Evolutionary conservation across 106 monocot species (phyloP).

Genomic region (Platanthera guangdongensis): DNA sequence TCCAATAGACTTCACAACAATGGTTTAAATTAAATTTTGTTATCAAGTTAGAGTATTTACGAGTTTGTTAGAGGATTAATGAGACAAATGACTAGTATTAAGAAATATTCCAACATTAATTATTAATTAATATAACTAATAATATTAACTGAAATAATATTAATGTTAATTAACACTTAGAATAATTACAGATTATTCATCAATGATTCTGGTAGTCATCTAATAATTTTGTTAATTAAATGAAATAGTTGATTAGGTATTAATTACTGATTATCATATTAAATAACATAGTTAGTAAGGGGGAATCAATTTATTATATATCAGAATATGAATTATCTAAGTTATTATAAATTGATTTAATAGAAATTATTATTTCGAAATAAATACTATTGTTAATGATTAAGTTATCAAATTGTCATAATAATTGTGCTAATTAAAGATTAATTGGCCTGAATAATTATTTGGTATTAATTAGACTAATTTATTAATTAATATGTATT

Average conservation of each 20-base stretch:
- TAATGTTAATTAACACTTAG: background rate
- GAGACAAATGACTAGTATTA: background rate
- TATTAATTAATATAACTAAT: background rate
- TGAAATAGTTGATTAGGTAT: background rate
- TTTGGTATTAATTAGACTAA: too few species aligned
- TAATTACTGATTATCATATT: background rate
- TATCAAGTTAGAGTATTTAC: background rate
- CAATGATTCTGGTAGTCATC: background rate
- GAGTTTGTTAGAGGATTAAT: background rate
- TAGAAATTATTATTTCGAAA: background rate
- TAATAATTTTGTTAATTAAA: background rate
- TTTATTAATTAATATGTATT: too few species aligned
- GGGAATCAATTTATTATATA: background rate
- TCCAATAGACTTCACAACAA: background rate
- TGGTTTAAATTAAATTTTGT: background rate
- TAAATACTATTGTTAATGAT: background rate
- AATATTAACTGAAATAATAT: background rate
- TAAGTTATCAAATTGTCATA: background rate
- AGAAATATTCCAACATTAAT: background rate
- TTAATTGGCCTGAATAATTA: background rate
- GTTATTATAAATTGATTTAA: background rate
- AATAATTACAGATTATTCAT: background rate
- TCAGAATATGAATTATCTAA: background rate
- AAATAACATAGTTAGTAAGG: background rate
- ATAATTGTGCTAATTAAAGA: background rate